These are phyloP conservation scores for Hygrocybe coccinea DNA, from an alignment of 768 basidiomycete species.

Conservation along the genomic window DNA sequence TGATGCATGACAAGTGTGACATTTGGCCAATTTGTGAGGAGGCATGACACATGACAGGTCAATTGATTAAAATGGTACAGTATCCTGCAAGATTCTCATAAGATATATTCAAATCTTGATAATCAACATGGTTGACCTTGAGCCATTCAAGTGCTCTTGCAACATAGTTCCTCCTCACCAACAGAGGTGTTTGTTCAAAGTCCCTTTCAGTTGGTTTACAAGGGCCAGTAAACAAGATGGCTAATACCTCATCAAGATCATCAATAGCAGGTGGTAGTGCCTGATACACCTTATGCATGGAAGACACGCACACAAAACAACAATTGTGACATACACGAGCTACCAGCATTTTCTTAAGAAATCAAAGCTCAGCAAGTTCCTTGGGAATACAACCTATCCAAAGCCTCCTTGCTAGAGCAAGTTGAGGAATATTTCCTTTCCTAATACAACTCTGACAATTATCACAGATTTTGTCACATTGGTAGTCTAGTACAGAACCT, in stretches of 20 bases:
- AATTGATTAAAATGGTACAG: background rate
- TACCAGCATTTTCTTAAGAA: constrained; percentile 23
- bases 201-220: no score
- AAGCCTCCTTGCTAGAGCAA: constrained; percentile 26
- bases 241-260: constrained; percentile 31
- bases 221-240: no score
- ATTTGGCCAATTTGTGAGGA: background rate
- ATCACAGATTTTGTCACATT: no score
- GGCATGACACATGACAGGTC: background rate
- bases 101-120: constrained; percentile 28
- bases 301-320: constrained; percentile 23
- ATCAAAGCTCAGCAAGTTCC: constrained; percentile 21
- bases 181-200: no score
- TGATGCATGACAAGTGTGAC: background rate
- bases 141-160: no score
- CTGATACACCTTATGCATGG: constrained; percentile 28
- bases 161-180: no score
- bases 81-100: constrained; percentile 15
- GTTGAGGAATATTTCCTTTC: constrained; percentile 4
- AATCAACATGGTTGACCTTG: constrained; percentile 31
- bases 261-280: constrained; percentile 26
- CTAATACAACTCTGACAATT: constrained; percentile 2
- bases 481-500: constrained; percentile 17
- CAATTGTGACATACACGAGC: no score
- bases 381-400: constrained; percentile 31